Conservation (phyloP, 495 filamentous ascomycete genomes). For the Aspergillus ostianus region DNA sequence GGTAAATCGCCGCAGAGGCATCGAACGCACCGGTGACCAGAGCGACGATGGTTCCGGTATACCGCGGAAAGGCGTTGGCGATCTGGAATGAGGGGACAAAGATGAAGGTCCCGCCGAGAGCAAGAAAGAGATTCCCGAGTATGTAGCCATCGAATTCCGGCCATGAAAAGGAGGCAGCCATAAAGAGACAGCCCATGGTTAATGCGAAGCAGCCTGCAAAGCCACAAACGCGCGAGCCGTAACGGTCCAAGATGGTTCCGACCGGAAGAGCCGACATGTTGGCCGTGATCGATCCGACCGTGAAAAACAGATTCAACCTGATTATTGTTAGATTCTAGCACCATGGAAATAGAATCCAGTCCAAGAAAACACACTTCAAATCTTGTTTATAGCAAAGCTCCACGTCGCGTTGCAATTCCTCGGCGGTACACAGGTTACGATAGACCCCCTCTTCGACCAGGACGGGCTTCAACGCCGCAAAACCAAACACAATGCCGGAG, state of each 20-base stretch:
- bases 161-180: constrained; percentile 55
- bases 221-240: constrained; percentile 61
- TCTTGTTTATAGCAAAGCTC: constrained; percentile 67
- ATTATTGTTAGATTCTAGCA: not conserved
- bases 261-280: constrained; percentile 68
- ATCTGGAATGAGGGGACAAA: constrained; percentile 73
- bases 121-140: constrained; percentile 61
- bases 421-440: constrained; percentile 50
- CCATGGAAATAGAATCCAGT: too few species aligned
- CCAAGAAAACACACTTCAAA: constrained; percentile 42
- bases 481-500: constrained; percentile 71
- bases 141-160: constrained; percentile 62
- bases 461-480: constrained; percentile 70
- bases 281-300: constrained; percentile 63
- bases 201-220: constrained; percentile 54
- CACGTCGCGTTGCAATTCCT: constrained; percentile 40
- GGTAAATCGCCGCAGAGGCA: constrained; percentile 65
- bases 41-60: constrained; percentile 65
- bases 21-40: constrained; percentile 71
- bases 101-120: constrained; percentile 65
- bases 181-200: constrained; percentile 54
- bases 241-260: constrained; percentile 62
- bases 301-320: constrained; percentile 69
- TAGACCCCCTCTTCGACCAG: constrained; percentile 67
- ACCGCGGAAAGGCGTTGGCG: constrained; percentile 65